Evolutionary conservation across 1,284 basidiomycete species (phyloP), one percentile per base, ranked within the genome.

Genomic region (Moesziomyces aphidis): DNA sequence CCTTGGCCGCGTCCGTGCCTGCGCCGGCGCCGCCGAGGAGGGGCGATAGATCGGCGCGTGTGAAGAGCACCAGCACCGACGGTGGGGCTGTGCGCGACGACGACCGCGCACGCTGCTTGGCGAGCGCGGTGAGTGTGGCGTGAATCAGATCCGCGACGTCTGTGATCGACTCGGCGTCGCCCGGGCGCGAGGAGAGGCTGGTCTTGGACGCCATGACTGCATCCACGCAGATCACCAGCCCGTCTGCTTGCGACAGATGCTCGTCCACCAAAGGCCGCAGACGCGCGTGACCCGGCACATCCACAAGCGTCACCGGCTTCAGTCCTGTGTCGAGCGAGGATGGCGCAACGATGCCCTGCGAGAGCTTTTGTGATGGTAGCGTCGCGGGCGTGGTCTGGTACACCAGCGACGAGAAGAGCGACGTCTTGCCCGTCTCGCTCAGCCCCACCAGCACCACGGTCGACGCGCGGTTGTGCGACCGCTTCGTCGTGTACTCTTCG

Each of bases 191-290:
- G 0, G 57, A n/a, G 6, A 61, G 28, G 43, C 57, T 36, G 28
- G 70, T 63, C 28, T 81, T 78, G 48, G 79, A 79, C 11, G 81
- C 79, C 47, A 62, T 73, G 39, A 73, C 68, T 15, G 82, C 73
- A 44, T 83, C 82, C n/a, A 83, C 49, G 61, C 82, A 83, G 67
- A 82, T 75, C 17, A 83, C 78, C 19, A 83, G 31, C 9, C 66
- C 77, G 22, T 83, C 82, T 4, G 76, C 80, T 24, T 70, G 61
- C 39, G 45, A 36, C 26, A 81, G 50, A 17, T 73, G 61, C 24
- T 79, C 77, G 26, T 71, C 69, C 4, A 73, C 70, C n/a, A 73
- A 52, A 7, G 71, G 65, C 10, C 81, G 65, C 15, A 83, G 53
- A 3, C 82, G 53, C 4, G 81, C 74, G 51, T 83, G 82, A 10